Percentiles rank a stretch among this genome's conserved stretches.
Evolutionary conservation across 441 rosid species (phyloP).

Genomic region (Brassica balearica): DNA sequence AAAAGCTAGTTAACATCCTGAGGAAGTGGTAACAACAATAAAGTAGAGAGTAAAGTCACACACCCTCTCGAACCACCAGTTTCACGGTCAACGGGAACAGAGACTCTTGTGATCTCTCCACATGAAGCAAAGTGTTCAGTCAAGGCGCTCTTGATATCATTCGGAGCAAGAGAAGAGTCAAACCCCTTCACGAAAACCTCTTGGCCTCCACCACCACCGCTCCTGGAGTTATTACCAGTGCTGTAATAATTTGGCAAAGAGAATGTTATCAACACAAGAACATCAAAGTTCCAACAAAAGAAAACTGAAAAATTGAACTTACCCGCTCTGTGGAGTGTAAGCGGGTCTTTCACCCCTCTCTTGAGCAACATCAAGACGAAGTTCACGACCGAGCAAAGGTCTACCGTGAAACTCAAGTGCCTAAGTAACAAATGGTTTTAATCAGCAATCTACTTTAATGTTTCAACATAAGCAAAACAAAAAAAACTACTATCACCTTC

Average conservation of each 20-base stretch:
- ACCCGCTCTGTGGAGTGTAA: conserved; percentile 75
- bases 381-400: conserved; percentile 51
- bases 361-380: conserved; percentile 72
- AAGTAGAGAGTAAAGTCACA: conserved; percentile 18
- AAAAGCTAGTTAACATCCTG: neutral
- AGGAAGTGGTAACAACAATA: neutral
- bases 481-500: conserved; percentile 48
- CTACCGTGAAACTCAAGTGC: conserved; percentile 67
- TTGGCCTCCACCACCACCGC: conserved; percentile 31
- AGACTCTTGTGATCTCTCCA: conserved; percentile 66
- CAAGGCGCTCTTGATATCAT: conserved; percentile 59
- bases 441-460: neutral
- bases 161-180: conserved; percentile 53
- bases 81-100: conserved; percentile 69
- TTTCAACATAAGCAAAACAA: neutral
- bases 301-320: neutral
- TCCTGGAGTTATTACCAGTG: neutral
- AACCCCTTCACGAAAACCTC: conserved; percentile 66
- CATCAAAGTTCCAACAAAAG: no score
- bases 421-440: conserved; percentile 39
- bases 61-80: conserved; percentile 78
- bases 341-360: conserved; percentile 67
- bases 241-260: neutral
- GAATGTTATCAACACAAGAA: neutral
- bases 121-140: conserved; percentile 67